These are phyloP conservation scores for Anisogramma anomala DNA, from an alignment of 2,329 filamentous ascomycete species.

Conservation along the genomic window DNA sequence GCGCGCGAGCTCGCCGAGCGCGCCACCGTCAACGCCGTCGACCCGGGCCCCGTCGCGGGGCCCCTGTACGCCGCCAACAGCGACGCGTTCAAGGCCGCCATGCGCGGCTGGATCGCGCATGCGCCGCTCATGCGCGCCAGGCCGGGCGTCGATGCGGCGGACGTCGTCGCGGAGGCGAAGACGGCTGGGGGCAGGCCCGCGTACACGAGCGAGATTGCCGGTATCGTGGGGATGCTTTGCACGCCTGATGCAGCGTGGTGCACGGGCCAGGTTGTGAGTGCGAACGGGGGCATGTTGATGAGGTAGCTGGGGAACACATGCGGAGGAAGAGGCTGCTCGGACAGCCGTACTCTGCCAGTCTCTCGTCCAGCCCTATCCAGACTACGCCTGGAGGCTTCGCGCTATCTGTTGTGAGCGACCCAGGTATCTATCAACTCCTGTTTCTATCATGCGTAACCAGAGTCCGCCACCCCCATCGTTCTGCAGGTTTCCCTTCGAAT, in stretches of 20 bases:
- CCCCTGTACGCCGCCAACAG: constrained; percentile 38
- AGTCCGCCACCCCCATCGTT: too few relatives aligned
- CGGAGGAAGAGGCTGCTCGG: too few relatives aligned
- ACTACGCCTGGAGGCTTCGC: too few relatives aligned
- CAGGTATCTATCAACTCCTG: too few relatives aligned
- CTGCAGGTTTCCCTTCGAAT: too few relatives aligned
- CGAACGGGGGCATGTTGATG: constrained; percentile 61
- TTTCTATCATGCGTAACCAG: too few relatives aligned
- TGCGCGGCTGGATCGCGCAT: constrained; percentile 33
- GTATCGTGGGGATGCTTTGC: constrained; percentile 66
- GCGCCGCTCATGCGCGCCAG: constrained; percentile 53
- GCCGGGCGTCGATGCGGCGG: constrained; percentile 48
- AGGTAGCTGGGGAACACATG: constrained; percentile 15
- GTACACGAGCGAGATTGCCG: constrained; percentile 61
- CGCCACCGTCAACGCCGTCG: constrained; percentile 45
- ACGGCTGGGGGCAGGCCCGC: constrained; percentile 47
- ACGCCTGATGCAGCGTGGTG: constrained; percentile 61
- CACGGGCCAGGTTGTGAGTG: constrained; percentile 68
- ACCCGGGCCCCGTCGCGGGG: constrained; percentile 44
- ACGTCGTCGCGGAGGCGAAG: constrained; percentile 47
- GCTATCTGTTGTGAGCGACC: too few relatives aligned
- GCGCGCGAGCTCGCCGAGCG: constrained; percentile 42
- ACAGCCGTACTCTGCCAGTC: too few relatives aligned
- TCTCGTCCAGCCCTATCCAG: too few relatives aligned
- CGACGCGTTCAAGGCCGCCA: constrained; percentile 30